phyloP scores from a whole-genome alignment of 2,329 filamentous ascomycete species.

The Endocalyx cinctus region DNA sequence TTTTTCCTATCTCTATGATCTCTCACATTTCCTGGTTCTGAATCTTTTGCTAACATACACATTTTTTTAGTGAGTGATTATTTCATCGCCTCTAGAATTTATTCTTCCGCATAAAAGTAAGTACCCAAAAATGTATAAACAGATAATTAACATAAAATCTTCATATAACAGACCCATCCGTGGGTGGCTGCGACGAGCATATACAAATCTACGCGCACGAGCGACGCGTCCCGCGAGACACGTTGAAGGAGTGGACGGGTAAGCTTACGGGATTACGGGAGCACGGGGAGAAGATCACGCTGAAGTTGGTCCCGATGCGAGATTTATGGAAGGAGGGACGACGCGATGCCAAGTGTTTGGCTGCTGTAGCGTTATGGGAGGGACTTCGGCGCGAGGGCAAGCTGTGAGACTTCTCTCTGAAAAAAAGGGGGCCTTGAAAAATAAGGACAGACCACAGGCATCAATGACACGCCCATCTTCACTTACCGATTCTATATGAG shows the following conservation, averaged over 20 bases:
- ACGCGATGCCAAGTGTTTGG: slow-evolving; percentile 56
- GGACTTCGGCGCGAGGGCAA: slow-evolving; percentile 44
- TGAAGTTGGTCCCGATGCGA: slow-evolving; percentile 53
- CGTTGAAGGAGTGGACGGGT: slow-evolving; percentile 52
- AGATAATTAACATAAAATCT: too few species aligned
- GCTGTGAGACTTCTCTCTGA: slow-evolving; percentile 7
- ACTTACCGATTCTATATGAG: too few species aligned
- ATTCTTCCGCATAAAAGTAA: too few species aligned
- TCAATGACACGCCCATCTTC: too few species aligned
- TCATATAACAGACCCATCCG: slow-evolving; percentile 56
- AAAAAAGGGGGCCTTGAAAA: not conserved
- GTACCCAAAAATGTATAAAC: too few species aligned
- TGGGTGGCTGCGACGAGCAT: slow-evolving; percentile 58
- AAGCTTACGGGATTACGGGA: slow-evolving; percentile 53
- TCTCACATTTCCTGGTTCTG: too few species aligned
- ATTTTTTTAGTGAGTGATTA: too few species aligned
- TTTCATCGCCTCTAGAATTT: too few species aligned
- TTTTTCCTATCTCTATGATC: too few species aligned
- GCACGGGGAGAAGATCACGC: slow-evolving; percentile 57
- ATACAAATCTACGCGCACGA: slow-evolving; percentile 56
- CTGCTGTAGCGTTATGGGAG: slow-evolving; percentile 55
- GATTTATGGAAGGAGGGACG: slow-evolving; percentile 55
- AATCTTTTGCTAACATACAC: too few species aligned
- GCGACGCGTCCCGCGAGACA: slow-evolving; percentile 42
- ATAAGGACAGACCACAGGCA: too few species aligned